Evolutionary conservation across 2,329 filamentous ascomycete species (phyloP), one percentile per base, ranked within the genome.

Genomic region (Cytospora chrysosperma): DNA sequence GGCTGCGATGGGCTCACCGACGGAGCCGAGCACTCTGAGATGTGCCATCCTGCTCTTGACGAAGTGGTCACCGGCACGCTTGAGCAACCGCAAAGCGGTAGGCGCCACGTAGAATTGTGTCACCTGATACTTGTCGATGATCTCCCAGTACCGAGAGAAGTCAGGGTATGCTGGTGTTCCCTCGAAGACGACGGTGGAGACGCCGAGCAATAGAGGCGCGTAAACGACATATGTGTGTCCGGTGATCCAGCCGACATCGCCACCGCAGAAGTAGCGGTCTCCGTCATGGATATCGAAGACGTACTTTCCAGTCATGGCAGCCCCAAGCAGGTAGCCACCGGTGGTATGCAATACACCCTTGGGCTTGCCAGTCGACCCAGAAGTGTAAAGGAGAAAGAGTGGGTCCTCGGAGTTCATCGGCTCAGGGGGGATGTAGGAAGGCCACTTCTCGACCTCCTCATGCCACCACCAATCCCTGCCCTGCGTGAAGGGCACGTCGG

Each of bases 331-430:
- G 76, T 98, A 99, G 58, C 95, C 95, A 66, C 83, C 95, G 40
- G 94, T 99, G 28, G 93, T 96, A 84, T 99, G 95, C 92, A 99
- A 90, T 62, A 99, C 91, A 78, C 95, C 95, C 87, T 99, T 99
- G 69, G 95, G 95, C 85, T 98, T 98, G 68, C 95, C 95, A 10
- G 95, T 99, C 1, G 94, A 98, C 49, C 95, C 95, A 40, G 94
- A 98, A 2, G 95, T 99, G 81, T 99, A 99, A 62, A 99, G 90
- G 64, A 99, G 82, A 87, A 98, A 99, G 10, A 99, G 86, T 63
- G 95, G 95, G 74, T 99, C 95, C 78, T 99, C 95, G 0, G 95
- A 91, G 82, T 86, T 92, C 85, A 99, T 90, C 68, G 87, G 79
- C 82, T 96, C 93, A 13, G 94, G 93, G 32, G 94, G 82, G 73